Evolutionary conservation across 495 filamentous ascomycete genomes (phyloP).

Genomic region (Neurospora intermedia): DNA sequence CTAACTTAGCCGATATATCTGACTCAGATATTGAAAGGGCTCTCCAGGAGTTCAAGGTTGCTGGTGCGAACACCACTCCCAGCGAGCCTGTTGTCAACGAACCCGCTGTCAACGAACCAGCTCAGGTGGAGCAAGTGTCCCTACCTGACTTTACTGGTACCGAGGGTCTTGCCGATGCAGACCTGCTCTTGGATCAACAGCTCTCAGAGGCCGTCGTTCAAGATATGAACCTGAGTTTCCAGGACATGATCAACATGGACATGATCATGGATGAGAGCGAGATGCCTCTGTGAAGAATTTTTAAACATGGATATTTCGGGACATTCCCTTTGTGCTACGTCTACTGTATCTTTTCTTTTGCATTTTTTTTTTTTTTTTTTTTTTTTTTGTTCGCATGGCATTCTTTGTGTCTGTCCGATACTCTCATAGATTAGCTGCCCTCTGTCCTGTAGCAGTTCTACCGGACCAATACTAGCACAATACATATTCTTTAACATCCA

Average conservation of each 20-base stretch:
- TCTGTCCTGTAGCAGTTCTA: not conserved
- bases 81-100: not conserved
- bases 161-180: not conserved
- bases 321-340: not conserved
- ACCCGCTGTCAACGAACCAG: not conserved
- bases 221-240: not conserved
- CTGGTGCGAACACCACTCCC: not conserved
- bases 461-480: not conserved
- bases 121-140: not conserved
- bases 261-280: not conserved
- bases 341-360: not conserved
- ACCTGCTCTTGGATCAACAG: not conserved
- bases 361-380: no score
- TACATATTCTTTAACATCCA: not conserved
- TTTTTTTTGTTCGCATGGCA: not conserved
- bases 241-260: not conserved
- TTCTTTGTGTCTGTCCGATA: not conserved
- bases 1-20: not conserved
- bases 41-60: not conserved
- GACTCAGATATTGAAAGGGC: not conserved
- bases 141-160: not conserved
- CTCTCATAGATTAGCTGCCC: not conserved
- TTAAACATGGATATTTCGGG: not conserved
- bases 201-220: not conserved
- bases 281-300: not conserved